Evolutionary conservation across 2,329 filamentous ascomycete species (phyloP).

Genomic region (Sporothrix luriei): DNA sequence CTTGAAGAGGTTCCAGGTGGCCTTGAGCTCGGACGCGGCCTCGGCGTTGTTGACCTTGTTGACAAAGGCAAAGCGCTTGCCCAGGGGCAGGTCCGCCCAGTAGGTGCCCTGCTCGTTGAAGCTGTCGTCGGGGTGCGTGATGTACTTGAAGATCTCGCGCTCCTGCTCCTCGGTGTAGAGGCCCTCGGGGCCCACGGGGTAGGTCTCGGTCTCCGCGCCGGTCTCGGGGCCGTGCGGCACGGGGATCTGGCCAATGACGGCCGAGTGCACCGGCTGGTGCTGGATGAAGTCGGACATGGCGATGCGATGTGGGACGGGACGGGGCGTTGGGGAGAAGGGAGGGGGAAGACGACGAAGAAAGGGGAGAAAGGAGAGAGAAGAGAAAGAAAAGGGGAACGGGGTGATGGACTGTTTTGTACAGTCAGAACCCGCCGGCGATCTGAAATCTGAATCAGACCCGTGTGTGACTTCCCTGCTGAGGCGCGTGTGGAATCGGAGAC

Average conservation of each 20-base stretch:
- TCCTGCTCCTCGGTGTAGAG: conserved; percentile 53
- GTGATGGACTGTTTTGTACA: background rate
- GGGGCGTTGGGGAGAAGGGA: background rate
- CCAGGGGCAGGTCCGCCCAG: conserved; percentile 83
- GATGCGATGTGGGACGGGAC: background rate
- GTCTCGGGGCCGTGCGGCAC: conserved; percentile 57
- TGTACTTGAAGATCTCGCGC: conserved; percentile 69
- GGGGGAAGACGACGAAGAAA: background rate
- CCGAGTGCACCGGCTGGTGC: conserved; percentile 48
- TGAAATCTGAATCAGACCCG: background rate
- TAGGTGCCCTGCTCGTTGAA: conserved; percentile 82
- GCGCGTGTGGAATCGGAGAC: conserved; percentile 8
- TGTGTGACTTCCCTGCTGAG: conserved; percentile 3
- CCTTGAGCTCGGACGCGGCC: conserved; percentile 64
- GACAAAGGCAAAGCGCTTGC: conserved; percentile 74
- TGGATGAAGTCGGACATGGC: conserved; percentile 46
- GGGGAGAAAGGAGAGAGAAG: background rate
- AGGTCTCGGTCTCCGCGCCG: conserved; percentile 54
- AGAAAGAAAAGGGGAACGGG: background rate
- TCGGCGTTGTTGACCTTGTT: conserved; percentile 71
- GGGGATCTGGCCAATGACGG: conserved; percentile 55
- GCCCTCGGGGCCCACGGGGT: conserved; percentile 45
- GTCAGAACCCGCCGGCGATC: conserved; percentile 10
- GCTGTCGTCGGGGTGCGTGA: conserved; percentile 85
- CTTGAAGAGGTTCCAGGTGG: conserved; percentile 79